Conservation (phyloP, 1,284 basidiomycete genomes). For the Cryptococcus deneoformans region DNA sequence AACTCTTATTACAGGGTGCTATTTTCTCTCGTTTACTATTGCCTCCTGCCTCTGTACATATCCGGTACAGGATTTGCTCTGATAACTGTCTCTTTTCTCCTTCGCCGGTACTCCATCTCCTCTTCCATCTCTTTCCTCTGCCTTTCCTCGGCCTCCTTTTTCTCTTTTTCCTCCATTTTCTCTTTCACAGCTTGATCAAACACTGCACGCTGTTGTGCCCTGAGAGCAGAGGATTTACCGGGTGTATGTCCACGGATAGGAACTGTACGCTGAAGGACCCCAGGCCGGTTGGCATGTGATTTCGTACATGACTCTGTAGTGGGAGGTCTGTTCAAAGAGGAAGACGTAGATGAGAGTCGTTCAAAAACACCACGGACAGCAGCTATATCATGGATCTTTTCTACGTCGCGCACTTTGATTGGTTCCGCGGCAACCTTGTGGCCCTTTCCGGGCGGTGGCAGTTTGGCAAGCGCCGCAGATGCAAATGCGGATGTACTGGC, state of each 20-base stretch:
- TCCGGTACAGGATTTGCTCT: slow-evolving; percentile 35
- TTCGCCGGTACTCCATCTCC: slow-evolving; percentile 21
- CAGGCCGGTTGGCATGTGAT: neutral
- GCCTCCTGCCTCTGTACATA: slow-evolving; percentile 18
- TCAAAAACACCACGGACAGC: slow-evolving; percentile 28
- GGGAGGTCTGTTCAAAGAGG: neutral
- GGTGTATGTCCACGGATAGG: slow-evolving; percentile 29
- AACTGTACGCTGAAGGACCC: slow-evolving; percentile 10
- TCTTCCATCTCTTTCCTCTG: slow-evolving; percentile 21
- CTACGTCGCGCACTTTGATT: slow-evolving; percentile 17
- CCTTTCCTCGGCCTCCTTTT: slow-evolving; percentile 8
- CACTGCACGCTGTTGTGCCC: slow-evolving; percentile 21
- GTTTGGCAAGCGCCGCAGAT: slow-evolving; percentile 25
- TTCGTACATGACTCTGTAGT: neutral
- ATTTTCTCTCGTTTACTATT: neutral
- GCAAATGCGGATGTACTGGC: slow-evolving; percentile 23
- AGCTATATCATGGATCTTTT: slow-evolving; percentile 27
- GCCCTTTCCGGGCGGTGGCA: slow-evolving; percentile 28
- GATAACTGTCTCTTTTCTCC: slow-evolving; percentile 30
- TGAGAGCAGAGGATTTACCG: slow-evolving; percentile 26
- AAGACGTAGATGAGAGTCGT: slow-evolving; percentile 5
- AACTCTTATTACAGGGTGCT: neutral
- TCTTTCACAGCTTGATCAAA: slow-evolving; percentile 21
- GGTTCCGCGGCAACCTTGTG: slow-evolving; percentile 14
- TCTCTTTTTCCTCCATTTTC: slow-evolving; percentile 15